Base-by-base conservation (phyloP, 805 yeast genomes). In the Komagataella pseudopastoris region DNA sequence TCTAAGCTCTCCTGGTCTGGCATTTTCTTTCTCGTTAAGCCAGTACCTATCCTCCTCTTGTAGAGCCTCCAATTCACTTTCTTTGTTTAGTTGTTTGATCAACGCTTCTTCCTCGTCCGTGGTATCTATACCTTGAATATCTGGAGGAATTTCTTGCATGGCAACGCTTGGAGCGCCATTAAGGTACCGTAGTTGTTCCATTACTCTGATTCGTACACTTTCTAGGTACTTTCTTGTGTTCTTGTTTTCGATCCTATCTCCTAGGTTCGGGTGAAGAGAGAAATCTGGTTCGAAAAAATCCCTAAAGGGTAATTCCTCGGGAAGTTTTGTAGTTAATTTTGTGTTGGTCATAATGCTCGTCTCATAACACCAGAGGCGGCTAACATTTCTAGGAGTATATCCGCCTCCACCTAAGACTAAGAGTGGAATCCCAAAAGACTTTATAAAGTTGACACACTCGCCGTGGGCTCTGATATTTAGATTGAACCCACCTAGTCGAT, bases 401-500 rank as follows among this genome's bases (percentile, higher is more conserved):
- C 99, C 99, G 54, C 99, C 99, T 50, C 99, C 99, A 20, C 99
- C 99, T 10, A 91, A 71, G 5, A 90, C 96, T 57, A 91, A 70
- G 77, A 88, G 79, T 7, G 98, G 98, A 44, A 90, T 68, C 14
- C 95, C 95, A 67, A 90, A 90, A 45, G 89, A 80, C 66, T 88
- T 88, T 57, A 90, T 83, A 64, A 76, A 91, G 60, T 83, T 84
- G 30, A 91, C 97, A 70, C 98, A 93, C 65, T 88, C 95, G 18
- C 96, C 97, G 62, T 91, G 97, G 2, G 96, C 98, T 53, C 80
- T 77, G 70, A 93, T 90, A 57, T 89, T 86, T 58, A 91, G 70
- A 65, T 91, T 91, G 74, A 91, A 93, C 67, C 96, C 86, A 6
- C 99, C 99, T 49, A 91, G 70, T 55, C 97, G 77, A 66, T 91